Conservation (phyloP, 176 grass and related monocot genomes). For the Oryza meyeriana region DNA sequence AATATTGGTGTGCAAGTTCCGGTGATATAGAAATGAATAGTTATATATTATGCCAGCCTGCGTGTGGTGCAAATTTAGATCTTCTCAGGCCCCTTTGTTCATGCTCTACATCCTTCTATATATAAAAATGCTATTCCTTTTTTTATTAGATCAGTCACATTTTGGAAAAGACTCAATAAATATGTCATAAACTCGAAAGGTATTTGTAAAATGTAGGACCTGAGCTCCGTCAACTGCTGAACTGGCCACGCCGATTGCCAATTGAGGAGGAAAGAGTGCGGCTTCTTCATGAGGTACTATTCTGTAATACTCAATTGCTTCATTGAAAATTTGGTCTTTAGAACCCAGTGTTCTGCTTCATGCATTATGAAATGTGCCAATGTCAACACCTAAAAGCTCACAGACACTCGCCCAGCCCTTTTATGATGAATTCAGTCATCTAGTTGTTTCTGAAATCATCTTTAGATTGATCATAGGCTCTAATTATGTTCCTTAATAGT, state of each 20-base stretch:
- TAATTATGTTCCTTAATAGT: neutral
- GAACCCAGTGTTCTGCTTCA: neutral
- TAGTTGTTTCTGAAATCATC: neutral
- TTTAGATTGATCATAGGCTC: neutral
- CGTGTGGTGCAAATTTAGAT: neutral
- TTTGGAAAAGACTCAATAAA: neutral
- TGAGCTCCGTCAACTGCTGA: constrained; percentile 66
- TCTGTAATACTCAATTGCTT: neutral
- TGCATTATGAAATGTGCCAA: neutral
- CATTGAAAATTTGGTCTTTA: neutral
- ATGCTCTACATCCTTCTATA: neutral
- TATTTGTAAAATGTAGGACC: constrained; percentile 54
- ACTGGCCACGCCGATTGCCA: constrained; percentile 85
- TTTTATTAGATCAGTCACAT: neutral
- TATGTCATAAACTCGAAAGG: neutral
- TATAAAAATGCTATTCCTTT: neutral
- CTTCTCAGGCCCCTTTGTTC: neutral
- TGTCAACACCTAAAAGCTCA: neutral
- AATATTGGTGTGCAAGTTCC: neutral
- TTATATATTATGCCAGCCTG: neutral
- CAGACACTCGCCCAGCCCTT: neutral
- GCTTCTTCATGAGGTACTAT: constrained; percentile 80
- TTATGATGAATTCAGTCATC: neutral
- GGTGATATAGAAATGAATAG: neutral
- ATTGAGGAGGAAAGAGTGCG: constrained; percentile 90